Base-by-base conservation (phyloP, 108 stramenopile species). In the Nannochloropsis granulata region DNA sequence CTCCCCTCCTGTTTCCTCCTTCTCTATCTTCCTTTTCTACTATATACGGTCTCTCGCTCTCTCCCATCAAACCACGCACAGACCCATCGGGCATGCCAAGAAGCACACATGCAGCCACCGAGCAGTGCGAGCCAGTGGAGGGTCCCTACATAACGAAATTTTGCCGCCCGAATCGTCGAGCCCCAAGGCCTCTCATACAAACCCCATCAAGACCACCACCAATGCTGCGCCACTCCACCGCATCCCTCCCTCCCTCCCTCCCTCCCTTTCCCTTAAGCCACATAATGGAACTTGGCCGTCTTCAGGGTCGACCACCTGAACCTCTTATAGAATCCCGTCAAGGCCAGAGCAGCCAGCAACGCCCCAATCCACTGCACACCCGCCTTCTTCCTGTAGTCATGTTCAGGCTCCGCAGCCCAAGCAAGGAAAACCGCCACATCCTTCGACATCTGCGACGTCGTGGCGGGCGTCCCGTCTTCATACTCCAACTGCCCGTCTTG, bases 241-340 rank as follows among this genome's bases (percentile, higher is more conserved):
- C 34, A 34, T 5, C 34, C 34, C 34, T 84, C 43, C 46, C 81
- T 88, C 82, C 78, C 26, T 13, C 1, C 24, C 8, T 84, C 42
- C 23, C 83, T 34, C 34, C 13, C 45, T 81, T 91, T 34, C 34
- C 13, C 45, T 81, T 91, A 92, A 86, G 96, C 97, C 82, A 94
- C 89, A 92, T 99, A 99, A 44, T 93, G 88, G 87, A 98, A 97
- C 92, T 95, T 91, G 89, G 96, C 91, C 79, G 96, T 97, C 96
- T 99, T 99, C 85, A 95, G 91, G 25, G 95, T 92, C 71, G 93
- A 85, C 96, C 97, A 99, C 92, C 95, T 93, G 92, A 97, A 96
- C 82, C 99, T 92, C 94, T 99, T 99, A 92, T 96, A 96, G 88
- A 94, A 98, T 81, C 96, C 97, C 80, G 94, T 93, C 85, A 96